Base-by-base conservation (phyloP, 2,329 filamentous ascomycete genomes). In the Juglanconis sp. region DNA sequence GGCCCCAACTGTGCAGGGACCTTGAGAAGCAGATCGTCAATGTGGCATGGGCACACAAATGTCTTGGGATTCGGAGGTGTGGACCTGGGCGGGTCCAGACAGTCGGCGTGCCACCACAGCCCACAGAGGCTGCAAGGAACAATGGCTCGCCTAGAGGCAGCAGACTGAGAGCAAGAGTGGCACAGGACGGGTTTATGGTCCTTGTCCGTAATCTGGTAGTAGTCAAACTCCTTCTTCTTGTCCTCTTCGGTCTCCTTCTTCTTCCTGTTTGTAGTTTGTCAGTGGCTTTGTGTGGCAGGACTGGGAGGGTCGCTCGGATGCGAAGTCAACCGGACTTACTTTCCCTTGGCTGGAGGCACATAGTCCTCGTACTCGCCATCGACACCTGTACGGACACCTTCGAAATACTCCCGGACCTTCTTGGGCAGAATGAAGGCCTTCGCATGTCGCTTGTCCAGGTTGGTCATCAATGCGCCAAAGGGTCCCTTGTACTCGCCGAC, bases 31-130 rank as follows among this genome's bases (percentile, higher is more conserved):
- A 93, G 82, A 64, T 94, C 87, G 56, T 95, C 91, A 47, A 89
- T 81, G 71, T 99, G 95, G 65, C 90, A 87, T 53, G 94, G 94
- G 71, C 95, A 99, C 74, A 87, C 89, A 91, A 92, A 99, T 58
- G 87, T 89, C 68, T 88, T 86, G 55, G 88, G 80, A 54, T 87
- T 82, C 10, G 93, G 93, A 44, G 92, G 90, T 58, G 90, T 86
- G 38, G 92, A 87, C 69, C 93, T 77, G 38, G 94, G 93, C 34
- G 92, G 91, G 70, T 96, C 88, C 15, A 96, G 79, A 74, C 95
- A 99, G 74, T 98, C 94, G 55, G 96, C 80, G 76, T 99, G 95
- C 90, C 93, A 99, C 70, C 88, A 83, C 38, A 91, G 82, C 11
- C 85, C 81, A 74, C 94, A 99, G 68, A 83, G 85, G 73, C 92